Conservation (phyloP, 192 early-diverging fungal species). For the Coemansia sp. region DNA sequence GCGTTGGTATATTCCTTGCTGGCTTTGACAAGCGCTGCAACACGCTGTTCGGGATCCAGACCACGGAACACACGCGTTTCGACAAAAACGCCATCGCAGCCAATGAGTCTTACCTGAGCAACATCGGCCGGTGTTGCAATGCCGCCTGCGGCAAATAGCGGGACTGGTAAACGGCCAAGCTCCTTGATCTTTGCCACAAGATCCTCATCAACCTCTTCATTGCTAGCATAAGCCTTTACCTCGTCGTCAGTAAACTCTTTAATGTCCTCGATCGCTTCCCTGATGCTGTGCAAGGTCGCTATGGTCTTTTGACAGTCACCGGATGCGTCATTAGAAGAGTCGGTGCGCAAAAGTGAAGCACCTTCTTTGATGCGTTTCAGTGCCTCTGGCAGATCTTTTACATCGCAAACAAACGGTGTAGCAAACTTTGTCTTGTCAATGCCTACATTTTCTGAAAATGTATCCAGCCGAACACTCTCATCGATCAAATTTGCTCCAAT, state of each 20-base stretch:
- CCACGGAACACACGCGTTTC: constrained; percentile 89
- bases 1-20: constrained; percentile 1
- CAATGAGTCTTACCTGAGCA: constrained; percentile 93
- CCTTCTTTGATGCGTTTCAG: constrained; percentile 90
- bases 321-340: constrained; percentile 83
- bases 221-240: constrained; percentile 82
- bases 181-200: constrained; percentile 80
- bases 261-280: constrained; percentile 69
- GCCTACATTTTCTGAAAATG: constrained; percentile 74
- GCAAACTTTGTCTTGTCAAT: constrained; percentile 87
- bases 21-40: constrained; percentile 84
- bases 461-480: constrained; percentile 50
- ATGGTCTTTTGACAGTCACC: constrained; percentile 90
- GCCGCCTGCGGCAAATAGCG: constrained; percentile 95
- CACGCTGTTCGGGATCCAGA: constrained; percentile 83
- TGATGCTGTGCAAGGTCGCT: constrained; percentile 76
- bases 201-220: constrained; percentile 78
- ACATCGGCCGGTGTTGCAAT: constrained; percentile 94
- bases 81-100: constrained; percentile 95
- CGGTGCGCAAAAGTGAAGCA: constrained; percentile 92
- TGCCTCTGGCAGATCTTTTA: constrained; percentile 84
- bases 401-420: constrained; percentile 90
- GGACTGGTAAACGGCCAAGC: constrained; percentile 90
- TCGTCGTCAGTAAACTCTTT: constrained; percentile 48
- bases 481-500: constrained; percentile 10